A percentile compares a stretch with the other conserved stretches of the same genome.
phyloP scores from a whole-genome alignment of 139 green algal genomes.

The Eudorina sp. region DNA sequence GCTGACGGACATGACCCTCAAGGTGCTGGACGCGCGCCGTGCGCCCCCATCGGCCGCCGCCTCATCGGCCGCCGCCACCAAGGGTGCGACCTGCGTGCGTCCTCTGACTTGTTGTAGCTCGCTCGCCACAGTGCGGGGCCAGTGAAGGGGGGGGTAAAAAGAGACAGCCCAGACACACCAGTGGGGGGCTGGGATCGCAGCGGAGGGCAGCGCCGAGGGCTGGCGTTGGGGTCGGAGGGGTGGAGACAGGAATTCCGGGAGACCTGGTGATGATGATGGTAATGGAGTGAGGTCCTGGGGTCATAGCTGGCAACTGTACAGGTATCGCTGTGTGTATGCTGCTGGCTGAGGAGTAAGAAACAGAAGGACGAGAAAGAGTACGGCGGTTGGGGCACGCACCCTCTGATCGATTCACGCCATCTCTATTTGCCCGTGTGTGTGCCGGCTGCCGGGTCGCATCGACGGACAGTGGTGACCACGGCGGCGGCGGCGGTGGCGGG shows the following conservation, averaged over 20 bases:
- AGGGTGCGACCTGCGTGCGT: neutral
- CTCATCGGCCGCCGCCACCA: neutral
- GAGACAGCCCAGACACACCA: neutral
- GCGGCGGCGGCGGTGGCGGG: neutral
- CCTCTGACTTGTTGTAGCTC: neutral
- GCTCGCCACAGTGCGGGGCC: neutral
- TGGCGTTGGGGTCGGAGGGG: no score
- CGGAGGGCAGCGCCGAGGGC: no score
- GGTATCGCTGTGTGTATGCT: no score
- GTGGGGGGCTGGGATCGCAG: neutral
- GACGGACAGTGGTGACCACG: neutral
- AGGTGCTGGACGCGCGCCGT: neutral
- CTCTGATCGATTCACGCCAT: no score
- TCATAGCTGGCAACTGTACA: no score
- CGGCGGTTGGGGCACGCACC: no score
- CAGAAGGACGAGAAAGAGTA: no score
- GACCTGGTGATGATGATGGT: no score
- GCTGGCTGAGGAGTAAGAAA: no score
- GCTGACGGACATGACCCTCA: conserved; percentile 37
- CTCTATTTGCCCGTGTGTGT: neutral
- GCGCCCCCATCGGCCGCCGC: neutral
- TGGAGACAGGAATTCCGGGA: no score
- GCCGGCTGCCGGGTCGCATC: neutral
- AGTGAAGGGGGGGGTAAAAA: neutral
- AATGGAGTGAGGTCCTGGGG: no score